A percentile compares a stretch with the other conserved stretches of the same genome.
Evolutionary conservation across 75 land plant species (phyloP).

Genomic region (Pinus albicaulis): DNA sequence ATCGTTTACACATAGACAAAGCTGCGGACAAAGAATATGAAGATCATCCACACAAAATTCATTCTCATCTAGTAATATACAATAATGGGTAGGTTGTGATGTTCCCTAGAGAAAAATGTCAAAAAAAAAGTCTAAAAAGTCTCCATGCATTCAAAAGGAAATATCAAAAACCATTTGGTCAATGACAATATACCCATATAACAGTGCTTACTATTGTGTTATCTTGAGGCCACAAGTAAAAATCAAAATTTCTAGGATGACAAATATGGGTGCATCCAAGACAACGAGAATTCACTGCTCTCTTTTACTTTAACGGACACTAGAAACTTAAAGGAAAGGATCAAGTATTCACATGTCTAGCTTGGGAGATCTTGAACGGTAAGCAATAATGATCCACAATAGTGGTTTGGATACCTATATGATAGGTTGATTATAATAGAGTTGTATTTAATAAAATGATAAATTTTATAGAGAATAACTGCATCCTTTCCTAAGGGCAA

Average conservation of each 20-base stretch:
- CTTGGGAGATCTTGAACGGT: too few relatives aligned
- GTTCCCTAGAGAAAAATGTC: slow-evolving; percentile 42
- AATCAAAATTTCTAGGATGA: slow-evolving; percentile 82
- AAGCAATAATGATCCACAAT: too few relatives aligned
- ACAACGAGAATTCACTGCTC: slow-evolving; percentile 46
- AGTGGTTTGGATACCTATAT: too few relatives aligned
- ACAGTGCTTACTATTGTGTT: slow-evolving; percentile 61
- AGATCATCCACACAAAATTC: slow-evolving; percentile 63
- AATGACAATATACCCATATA: too few relatives aligned
- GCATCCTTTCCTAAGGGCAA: neutral
- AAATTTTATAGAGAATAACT: neutral
- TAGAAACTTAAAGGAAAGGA: neutral
- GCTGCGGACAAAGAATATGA: slow-evolving; percentile 69
- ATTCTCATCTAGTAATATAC: too few relatives aligned
- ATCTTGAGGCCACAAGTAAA: slow-evolving; percentile 75
- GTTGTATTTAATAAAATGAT: too few relatives aligned
- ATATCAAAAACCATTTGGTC: neutral
- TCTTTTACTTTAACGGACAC: neutral
- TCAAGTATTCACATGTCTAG: neutral
- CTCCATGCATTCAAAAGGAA: too few relatives aligned
- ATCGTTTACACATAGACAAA: slow-evolving; percentile 60
- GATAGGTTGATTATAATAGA: too few relatives aligned
- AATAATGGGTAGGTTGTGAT: slow-evolving; percentile 74
- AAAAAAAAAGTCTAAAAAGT: neutral
- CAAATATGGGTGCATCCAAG: slow-evolving; percentile 64